A percentile compares a stretch with the other conserved stretches of the same genome.
These are phyloP conservation scores for Leersia perrieri DNA, from an alignment of 176 grass and related monocot genomes.

Conservation along the genomic window DNA sequence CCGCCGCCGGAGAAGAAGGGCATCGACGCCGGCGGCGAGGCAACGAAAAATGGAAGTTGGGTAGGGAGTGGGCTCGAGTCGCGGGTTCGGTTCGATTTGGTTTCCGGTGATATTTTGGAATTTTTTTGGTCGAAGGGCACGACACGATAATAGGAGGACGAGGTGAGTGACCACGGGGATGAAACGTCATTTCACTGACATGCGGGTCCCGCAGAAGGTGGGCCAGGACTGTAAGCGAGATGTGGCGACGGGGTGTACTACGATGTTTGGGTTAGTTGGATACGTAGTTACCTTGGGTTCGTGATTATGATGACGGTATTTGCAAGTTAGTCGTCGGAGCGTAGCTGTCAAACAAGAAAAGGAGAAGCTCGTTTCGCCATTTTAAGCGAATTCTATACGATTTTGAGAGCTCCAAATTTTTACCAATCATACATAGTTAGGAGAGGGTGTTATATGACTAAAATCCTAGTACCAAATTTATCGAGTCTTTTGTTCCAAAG, in stretches of 20 bases:
- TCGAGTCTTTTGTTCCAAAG: too few species aligned
- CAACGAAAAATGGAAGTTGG: background rate
- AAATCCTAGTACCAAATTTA: too few species aligned
- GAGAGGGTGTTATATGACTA: too few species aligned
- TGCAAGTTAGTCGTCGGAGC: background rate
- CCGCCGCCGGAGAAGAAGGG: constrained; percentile 38
- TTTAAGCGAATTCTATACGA: too few species aligned
- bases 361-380: too few species aligned
- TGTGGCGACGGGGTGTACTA: background rate
- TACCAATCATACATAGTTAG: too few species aligned
- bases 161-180: background rate
- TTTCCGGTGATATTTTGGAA: constrained; percentile 20
- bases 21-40: constrained; percentile 40
- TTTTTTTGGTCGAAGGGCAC: background rate
- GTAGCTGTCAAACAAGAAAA: too few species aligned
- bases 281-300: too few species aligned
- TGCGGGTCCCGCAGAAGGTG: background rate
- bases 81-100: constrained; percentile 17
- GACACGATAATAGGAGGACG: too few species aligned
- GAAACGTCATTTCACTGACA: background rate
- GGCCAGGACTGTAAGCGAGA: background rate
- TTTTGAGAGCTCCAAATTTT: too few species aligned
- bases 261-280: background rate
- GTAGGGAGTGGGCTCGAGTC: background rate
- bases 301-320: background rate